Evolutionary conservation across 2,329 filamentous ascomycete genomes (phyloP), one percentile per base, ranked within the genome.

Genomic region (Magnaporthales sp.): DNA sequence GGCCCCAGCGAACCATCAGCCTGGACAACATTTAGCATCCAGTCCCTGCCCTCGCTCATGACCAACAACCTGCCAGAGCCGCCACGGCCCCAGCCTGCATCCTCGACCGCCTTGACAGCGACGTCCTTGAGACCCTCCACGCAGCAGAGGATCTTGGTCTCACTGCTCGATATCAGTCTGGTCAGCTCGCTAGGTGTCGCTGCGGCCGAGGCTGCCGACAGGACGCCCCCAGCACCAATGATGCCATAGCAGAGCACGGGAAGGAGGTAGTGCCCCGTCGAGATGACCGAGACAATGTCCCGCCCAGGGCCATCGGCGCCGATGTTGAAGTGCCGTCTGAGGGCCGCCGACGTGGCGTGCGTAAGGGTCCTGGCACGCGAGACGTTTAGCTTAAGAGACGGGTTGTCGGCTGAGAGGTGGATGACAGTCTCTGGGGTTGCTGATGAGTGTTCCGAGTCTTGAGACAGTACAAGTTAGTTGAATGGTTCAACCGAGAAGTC

Each of bases 191-290:
- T 71, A 0, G 79, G 76, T 0, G 84, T 86, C 5, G 79, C 81
- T 0, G 80, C 78, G 0, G 83, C 78, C 62, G 80, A 83, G 0
- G 84, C 84, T 5, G 84, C 81, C 7, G 83, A 84, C 70, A 85
- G 88, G 29, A 89, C 80, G 22, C 85, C 86, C 0, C 82, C 85
- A 2, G 85, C 84, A 3, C 83, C 86, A 62, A 89, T 78, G 65
- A 86, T 80, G 15, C 81, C 83, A 69, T 80, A 88, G 71, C 86
- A 84, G 1, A 86, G 69, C 13, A 81, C 77, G 0, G 84, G 80
- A 0, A 88, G 76, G 5, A 86, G 77, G 62, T 81, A 81, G 69
- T 88, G 83, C 1, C 86, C 86, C 0, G 82, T 81, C 0, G 83
- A 85, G 30, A 88, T 81, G 22, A 82, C 79, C 4, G 86, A 81